Evolutionary conservation across 1,139 yeast genomes (phyloP).

Genomic region (Yamadazyma buinensis): DNA sequence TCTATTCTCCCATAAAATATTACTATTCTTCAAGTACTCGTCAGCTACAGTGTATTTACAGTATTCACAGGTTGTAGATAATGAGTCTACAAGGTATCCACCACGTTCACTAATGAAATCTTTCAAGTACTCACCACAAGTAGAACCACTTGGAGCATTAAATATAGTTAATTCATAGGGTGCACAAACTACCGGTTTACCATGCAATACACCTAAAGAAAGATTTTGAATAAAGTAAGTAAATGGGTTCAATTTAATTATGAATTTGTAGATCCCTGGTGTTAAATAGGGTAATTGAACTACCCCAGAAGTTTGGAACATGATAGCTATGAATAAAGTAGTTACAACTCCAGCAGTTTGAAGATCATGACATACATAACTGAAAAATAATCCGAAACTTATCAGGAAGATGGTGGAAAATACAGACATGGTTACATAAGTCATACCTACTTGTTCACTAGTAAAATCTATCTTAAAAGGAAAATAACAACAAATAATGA

Average conservation of each 20-base stretch:
- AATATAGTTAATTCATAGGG: constrained; percentile 47
- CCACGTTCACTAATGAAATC: constrained; percentile 17
- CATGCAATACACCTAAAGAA: constrained; percentile 49
- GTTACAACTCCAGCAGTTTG: constrained; percentile 59
- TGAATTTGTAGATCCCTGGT: constrained; percentile 66
- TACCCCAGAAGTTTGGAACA: constrained; percentile 61
- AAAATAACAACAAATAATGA: constrained; percentile 54
- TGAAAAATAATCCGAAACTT: constrained; percentile 50
- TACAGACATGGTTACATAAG: constrained; percentile 46
- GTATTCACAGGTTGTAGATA: constrained; percentile 55
- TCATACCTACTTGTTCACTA: constrained; percentile 53
- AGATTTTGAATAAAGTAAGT: constrained; percentile 64
- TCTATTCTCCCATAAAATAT: constrained; percentile 42
- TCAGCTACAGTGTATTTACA: constrained; percentile 55
- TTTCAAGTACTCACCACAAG: constrained; percentile 54
- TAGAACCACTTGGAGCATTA: constrained; percentile 55
- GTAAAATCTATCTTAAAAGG: constrained; percentile 48
- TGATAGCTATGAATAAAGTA: constrained; percentile 49
- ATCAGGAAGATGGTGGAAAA: constrained; percentile 53
- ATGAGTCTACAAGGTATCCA: constrained; percentile 57
- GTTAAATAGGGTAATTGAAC: constrained; percentile 52
- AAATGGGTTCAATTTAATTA: constrained; percentile 69
- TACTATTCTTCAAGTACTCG: constrained; percentile 44
- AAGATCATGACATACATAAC: constrained; percentile 58
- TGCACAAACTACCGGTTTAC: constrained; percentile 52